These are phyloP conservation scores for Phialocephala subalpina DNA, from an alignment of 2,329 filamentous ascomycete genomes.

Conservation along the genomic window DNA sequence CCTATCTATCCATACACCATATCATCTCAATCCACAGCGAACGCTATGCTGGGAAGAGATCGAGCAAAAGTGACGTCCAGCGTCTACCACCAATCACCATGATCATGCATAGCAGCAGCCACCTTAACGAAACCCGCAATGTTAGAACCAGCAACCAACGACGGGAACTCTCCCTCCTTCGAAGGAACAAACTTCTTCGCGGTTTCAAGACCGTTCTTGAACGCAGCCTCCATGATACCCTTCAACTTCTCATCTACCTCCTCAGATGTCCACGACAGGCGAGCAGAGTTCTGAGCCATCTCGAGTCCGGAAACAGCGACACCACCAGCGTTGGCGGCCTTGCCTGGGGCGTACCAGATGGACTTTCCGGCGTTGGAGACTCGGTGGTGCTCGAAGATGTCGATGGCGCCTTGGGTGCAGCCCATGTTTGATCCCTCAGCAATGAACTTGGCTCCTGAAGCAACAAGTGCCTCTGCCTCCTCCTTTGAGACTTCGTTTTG, in stretches of 20 bases:
- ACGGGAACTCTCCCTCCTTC: constrained; percentile 84
- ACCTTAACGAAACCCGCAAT: constrained; percentile 99
- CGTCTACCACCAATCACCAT: constrained; percentile 87
- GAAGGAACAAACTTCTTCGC: constrained; percentile 87
- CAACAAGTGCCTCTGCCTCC: constrained; percentile 85
- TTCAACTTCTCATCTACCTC: constrained; percentile 93
- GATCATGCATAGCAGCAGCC: constrained; percentile 90
- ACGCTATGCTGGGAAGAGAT: no score
- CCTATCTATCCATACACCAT: constrained; percentile 6
- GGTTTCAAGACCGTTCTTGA: constrained; percentile 87
- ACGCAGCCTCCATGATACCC: constrained; percentile 93
- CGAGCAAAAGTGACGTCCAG: neutral
- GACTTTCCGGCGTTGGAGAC: constrained; percentile 71
- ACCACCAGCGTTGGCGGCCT: constrained; percentile 97
- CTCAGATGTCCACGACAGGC: constrained; percentile 85
- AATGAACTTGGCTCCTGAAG: constrained; percentile 80
- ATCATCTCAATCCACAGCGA: neutral
- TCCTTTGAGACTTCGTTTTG: constrained; percentile 97
- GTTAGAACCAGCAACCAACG: constrained; percentile 91
- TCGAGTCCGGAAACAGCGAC: constrained; percentile 97
- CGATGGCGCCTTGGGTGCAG: constrained; percentile 94
- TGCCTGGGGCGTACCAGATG: constrained; percentile 96
- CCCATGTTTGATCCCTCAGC: constrained; percentile 99
- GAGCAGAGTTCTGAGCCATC: constrained; percentile 97
- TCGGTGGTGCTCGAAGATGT: constrained; percentile 85